Base-by-base conservation (phyloP, 371 early-diverging fungal species). In the Syncephalastrum sp. region DNA sequence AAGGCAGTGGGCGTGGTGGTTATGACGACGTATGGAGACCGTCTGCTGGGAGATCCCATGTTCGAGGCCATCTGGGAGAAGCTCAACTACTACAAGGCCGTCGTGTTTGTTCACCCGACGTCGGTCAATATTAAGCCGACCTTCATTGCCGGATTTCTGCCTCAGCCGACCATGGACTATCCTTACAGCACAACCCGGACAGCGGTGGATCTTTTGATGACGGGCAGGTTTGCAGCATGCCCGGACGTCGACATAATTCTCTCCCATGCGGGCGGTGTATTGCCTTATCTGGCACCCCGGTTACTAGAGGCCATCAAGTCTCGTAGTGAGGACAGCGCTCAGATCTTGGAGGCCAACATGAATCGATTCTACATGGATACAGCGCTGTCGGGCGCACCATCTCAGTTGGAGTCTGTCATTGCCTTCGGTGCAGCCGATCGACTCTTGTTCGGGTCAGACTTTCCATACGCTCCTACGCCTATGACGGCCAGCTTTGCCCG, bases 121-220 rank as follows among this genome's bases (percentile, higher is more conserved):
- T 23, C 29, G 6, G 45, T 47, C 13, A 47, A 44, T 1, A 55
- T 46, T 7, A 25, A 21, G 29, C 60, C 54, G 1, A 14, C 21
- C 16, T 46, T 43, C 17, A 41, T 60, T 15, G 47, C 42, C 15
- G 49, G 49, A 10, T 25, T 14, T 14, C 24, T 54, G n/a, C 49
- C 60, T 2, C 54, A 60, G 15, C 60, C 60, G 2, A 19, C 50
- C 0, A 47, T 54, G 17, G 60, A 60, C 23, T 60, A 48, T 43
- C 54, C 60, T 17, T 48, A 53, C 29, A 43, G 33, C 12, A 60
- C 60, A 12, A 60, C 54, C 12, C 60, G 54, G 12, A 54, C 60
- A 3, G 60, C 54, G 15, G 54, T 15, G 5, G 54, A 60, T 41
- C 42, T 60, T n/a, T 47, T 60, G 16, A 15, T 49, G 17, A 54